Conservation (phyloP, 257 asterid species). For the Avicennia marina region DNA sequence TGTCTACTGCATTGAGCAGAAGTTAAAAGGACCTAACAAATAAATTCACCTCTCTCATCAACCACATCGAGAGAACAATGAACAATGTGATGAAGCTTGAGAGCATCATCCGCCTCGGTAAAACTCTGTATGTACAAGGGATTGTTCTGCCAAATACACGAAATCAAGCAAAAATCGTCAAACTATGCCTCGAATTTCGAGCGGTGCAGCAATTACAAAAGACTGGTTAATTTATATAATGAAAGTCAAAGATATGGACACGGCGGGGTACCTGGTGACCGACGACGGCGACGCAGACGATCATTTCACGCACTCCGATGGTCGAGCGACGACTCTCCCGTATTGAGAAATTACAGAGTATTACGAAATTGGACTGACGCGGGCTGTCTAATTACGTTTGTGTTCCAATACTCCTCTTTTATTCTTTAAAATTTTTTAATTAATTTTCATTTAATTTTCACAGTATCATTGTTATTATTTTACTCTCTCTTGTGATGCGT, state of each 20-base stretch:
- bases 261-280: slow-evolving; percentile 79
- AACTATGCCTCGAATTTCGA: no score
- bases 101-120: slow-evolving; percentile 89
- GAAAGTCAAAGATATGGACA: neutral
- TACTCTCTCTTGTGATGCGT: no score
- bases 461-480: no score
- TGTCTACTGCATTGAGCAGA: neutral
- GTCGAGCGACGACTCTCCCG: no score
- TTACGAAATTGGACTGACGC: no score
- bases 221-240: neutral
- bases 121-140: slow-evolving; percentile 93
- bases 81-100: slow-evolving; percentile 95
- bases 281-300: slow-evolving; percentile 94
- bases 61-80: slow-evolving; percentile 97
- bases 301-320: slow-evolving; percentile 29
- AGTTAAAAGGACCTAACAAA: neutral
- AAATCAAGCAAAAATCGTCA: no score
- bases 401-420: no score
- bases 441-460: no score
- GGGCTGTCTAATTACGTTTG: no score
- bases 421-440: no score
- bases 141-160: slow-evolving; percentile 66
- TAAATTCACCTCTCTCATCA: slow-evolving; percentile 75
- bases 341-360: no score
- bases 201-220: no score